A percentile compares a stretch with the other conserved stretches of the same genome.
These are phyloP conservation scores for Nothophytophthora sp. DNA, from an alignment of 352 stramenopile species.

Conservation along the genomic window DNA sequence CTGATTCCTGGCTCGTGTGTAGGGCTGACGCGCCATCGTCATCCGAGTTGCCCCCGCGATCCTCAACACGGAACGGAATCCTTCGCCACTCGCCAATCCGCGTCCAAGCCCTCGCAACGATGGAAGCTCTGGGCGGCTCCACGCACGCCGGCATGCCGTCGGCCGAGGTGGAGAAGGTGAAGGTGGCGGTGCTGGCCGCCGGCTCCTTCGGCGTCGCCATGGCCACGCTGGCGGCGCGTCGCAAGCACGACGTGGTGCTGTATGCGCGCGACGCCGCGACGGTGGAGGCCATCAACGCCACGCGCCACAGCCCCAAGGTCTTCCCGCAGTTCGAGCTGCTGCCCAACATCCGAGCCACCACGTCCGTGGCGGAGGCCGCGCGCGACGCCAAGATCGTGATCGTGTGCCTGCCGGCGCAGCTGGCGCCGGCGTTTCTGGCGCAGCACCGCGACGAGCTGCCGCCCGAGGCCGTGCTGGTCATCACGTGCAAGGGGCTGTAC, in stretches of 20 bases:
- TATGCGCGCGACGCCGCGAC: conserved; percentile 82
- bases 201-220: conserved; percentile 97
- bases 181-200: conserved; percentile 90
- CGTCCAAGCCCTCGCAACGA: too few relatives aligned
- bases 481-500: conserved; percentile 96
- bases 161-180: conserved; percentile 75
- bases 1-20: too few relatives aligned
- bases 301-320: conserved; percentile 90
- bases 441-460: conserved; percentile 89
- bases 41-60: too few relatives aligned
- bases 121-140: conserved; percentile 47
- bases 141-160: conserved; percentile 74
- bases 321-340: conserved; percentile 91
- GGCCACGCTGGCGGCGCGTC: conserved; percentile 88
- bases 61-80: too few relatives aligned
- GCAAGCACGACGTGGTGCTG: conserved; percentile 91
- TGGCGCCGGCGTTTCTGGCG: conserved; percentile 90
- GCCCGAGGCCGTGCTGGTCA: conserved; percentile 89
- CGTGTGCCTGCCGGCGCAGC: conserved; percentile 96
- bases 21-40: too few relatives aligned
- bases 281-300: conserved; percentile 93
- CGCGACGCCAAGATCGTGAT: conserved; percentile 92
- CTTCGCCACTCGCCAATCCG: too few relatives aligned
- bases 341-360: conserved; percentile 85
- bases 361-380: conserved; percentile 86